Evolutionary conservation across 2,329 filamentous ascomycete species (phyloP).

Genomic region (Aspergillus brasiliensis): DNA sequence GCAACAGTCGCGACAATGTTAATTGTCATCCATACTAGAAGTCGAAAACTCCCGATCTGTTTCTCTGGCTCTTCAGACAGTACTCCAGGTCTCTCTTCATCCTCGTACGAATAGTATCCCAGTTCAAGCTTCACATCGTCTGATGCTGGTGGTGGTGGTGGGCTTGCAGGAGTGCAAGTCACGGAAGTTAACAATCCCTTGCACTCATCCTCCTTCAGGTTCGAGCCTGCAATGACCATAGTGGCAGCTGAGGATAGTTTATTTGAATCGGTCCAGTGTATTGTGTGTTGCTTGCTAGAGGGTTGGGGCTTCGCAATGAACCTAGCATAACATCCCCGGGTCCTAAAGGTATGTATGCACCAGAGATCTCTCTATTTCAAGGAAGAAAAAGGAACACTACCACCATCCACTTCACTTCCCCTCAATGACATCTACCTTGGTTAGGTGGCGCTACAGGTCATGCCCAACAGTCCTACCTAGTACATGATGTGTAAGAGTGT

Average conservation of each 20-base stretch:
- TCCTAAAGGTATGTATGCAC: neutral
- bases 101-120: neutral
- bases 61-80: neutral
- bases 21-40: slow-evolving; percentile 21
- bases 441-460: neutral
- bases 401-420: neutral
- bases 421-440: neutral
- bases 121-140: neutral
- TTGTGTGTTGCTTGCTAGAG: neutral
- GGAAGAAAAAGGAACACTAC: neutral
- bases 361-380: neutral
- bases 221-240: neutral
- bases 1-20: slow-evolving; percentile 25
- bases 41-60: neutral
- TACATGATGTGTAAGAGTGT: neutral
- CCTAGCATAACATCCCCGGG: neutral
- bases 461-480: neutral
- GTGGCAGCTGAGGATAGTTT: neutral
- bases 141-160: neutral
- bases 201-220: neutral
- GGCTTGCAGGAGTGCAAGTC: neutral
- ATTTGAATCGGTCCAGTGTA: neutral
- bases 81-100: slow-evolving; percentile 3
- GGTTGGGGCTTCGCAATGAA: neutral
- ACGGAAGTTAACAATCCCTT: neutral